Evolutionary conservation across 2,329 filamentous ascomycete species (phyloP), one percentile per base, ranked within the genome.

Genomic region (Pseudogymnoascus sp.): DNA sequence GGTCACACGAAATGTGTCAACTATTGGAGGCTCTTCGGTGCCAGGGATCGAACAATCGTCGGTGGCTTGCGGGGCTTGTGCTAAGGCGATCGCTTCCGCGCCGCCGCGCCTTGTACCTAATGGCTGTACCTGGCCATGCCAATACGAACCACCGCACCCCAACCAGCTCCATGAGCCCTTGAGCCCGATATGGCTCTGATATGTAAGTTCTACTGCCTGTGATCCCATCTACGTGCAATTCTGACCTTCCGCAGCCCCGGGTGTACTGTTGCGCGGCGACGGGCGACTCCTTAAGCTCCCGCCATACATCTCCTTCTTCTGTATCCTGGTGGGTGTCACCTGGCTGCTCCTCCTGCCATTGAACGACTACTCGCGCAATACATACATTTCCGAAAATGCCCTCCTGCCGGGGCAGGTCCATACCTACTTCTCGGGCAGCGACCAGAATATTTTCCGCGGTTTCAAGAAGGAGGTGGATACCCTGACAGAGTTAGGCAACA

Each of bases 351-450:
- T 97, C 33, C 84, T 99, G 1, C 95, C 95, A 2, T 82, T 97
- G 62, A 84, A 97, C 75, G 85, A 93, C 68, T 96, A 97, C 78
- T 96, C 92, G 60, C 87, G 95, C 68, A 83, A 85, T 65, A 99
- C 93, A 0, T 99, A 99, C 76, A 95, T 99, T 64, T 97, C 93
- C 46, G 95, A 99, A 76, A 99, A 99, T 75, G 95, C 95, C 10
- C 85, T 99, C 35, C 80, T 99, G 13, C 95, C 95, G 0, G 95
- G 93, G 1, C 95, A 99, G 76, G 95, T 97, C 7, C 93, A 97
- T 77, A 96, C 95, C 1, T 99, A 99, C 76, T 99, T 99, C 73
- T 88, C 90, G 6, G 95, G 95, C 17, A 96, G 91, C 75, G 95
- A 99, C 74, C 93, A 97, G 78, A 90, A 97, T 75, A 85, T 97